phyloP scores from a whole-genome alignment of 345 rosid genomes.

The Eutrema heterophyllum region DNA sequence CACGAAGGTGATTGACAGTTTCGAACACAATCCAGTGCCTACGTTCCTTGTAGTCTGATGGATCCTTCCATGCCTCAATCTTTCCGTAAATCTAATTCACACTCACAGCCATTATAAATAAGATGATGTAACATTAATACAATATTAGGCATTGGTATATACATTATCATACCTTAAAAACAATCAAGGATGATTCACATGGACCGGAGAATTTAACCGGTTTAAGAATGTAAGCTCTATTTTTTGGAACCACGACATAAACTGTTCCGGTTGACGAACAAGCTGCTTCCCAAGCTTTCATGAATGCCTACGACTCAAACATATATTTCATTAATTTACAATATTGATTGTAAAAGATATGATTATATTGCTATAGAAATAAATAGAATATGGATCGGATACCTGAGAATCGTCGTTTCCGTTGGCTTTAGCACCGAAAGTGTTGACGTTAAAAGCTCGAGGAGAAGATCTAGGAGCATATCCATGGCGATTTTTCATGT shows the following conservation, averaged over 20 bases:
- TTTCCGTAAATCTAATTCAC: constrained; percentile 58
- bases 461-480: constrained; percentile 29
- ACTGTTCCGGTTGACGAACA: constrained; percentile 50
- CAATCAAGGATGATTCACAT: constrained; percentile 51
- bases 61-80: constrained; percentile 49
- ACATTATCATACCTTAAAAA: constrained; percentile 45
- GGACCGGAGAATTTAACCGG: constrained; percentile 78
- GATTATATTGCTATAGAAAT: background rate
- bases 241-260: constrained; percentile 46
- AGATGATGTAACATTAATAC: background rate
- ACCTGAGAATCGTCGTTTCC: constrained; percentile 61
- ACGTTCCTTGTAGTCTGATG: constrained; percentile 48
- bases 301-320: constrained; percentile 44
- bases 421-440: constrained; percentile 51
- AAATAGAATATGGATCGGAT: background rate
- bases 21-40: constrained; percentile 59
- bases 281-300: constrained; percentile 54
- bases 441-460: constrained; percentile 39
- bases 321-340: background rate
- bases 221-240: constrained; percentile 50
- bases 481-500: background rate
- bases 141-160: background rate
- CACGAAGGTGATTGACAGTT: constrained; percentile 44
- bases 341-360: background rate
- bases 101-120: background rate